Percentiles rank a stretch among this genome's conserved stretches.
phyloP scores from a whole-genome alignment of 164 flowering plant species.

The Chimonanthus salicifolius region DNA sequence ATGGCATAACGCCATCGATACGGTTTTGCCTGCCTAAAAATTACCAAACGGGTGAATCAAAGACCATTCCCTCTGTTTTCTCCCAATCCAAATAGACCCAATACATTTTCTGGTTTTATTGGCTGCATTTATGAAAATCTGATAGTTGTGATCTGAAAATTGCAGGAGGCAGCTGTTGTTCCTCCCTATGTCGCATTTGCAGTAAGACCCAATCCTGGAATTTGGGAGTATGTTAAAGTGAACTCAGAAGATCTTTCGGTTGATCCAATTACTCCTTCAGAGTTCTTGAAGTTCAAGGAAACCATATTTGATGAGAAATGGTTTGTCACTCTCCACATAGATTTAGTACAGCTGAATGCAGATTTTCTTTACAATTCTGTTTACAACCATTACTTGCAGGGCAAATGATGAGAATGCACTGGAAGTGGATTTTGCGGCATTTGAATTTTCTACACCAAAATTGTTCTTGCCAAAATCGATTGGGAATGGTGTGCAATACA shows the following conservation, averaged over 20 bases:
- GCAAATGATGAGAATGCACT: conserved; percentile 80
- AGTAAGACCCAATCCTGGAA: conserved; percentile 82
- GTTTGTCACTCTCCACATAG: conserved; percentile 25
- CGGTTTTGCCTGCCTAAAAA: too few species aligned
- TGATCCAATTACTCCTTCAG: conserved; percentile 49
- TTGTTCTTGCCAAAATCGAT: conserved; percentile 66
- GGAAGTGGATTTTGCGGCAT: conserved; percentile 84
- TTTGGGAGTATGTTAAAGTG: conserved; percentile 84
- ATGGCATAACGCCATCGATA: too few species aligned
- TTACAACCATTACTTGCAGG: conserved; percentile 37
- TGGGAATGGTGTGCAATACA: conserved; percentile 62
- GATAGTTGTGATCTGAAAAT: not conserved
- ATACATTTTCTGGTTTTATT: not conserved
- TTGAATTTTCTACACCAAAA: conserved; percentile 51
- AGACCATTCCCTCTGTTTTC: too few species aligned
- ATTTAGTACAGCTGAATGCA: not conserved
- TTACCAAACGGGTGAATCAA: too few species aligned
- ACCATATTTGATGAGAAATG: conserved; percentile 61
- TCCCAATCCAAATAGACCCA: too few species aligned
- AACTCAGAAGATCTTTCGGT: conserved; percentile 58
- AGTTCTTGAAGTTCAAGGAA: conserved; percentile 83
- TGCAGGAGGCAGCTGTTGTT: conserved; percentile 89
- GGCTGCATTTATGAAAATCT: not conserved
- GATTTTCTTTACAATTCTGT: not conserved
- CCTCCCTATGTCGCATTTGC: conserved; percentile 85